phyloP scores from a whole-genome alignment of 1,284 basidiomycete genomes.

The Sanghuangporus weigelae region DNA sequence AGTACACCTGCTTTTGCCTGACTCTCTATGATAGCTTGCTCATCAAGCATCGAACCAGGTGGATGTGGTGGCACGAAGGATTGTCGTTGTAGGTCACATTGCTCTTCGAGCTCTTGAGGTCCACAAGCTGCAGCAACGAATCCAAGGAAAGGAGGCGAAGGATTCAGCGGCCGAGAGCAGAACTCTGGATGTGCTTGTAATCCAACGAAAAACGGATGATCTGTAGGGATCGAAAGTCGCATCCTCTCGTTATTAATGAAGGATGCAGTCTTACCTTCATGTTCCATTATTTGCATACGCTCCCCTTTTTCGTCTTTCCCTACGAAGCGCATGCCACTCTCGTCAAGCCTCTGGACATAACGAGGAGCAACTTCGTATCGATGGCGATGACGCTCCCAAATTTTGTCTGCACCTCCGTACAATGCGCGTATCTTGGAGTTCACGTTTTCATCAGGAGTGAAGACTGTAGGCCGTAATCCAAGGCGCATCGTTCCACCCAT shows the following conservation, averaged over 20 bases:
- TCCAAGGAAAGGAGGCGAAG: conserved; percentile 95
- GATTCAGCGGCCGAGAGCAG: conserved; percentile 97
- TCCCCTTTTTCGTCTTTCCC: conserved; percentile 96
- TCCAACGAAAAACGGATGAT: conserved; percentile 93
- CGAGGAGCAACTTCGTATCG: conserved; percentile 96
- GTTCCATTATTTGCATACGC: conserved; percentile 95
- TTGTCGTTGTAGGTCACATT: conserved; percentile 61
- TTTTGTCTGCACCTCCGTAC: conserved; percentile 80
- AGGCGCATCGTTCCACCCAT: conserved; percentile 99
- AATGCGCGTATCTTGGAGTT: conserved; percentile 74
- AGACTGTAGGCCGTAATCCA: conserved; percentile 91
- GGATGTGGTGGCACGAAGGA: conserved; percentile 48
- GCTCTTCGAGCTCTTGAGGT: conserved; percentile 60
- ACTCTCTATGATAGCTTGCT: conserved; percentile 34
- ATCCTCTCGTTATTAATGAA: background rate
- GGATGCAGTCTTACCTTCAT: conserved; percentile 72
- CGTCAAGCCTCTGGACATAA: conserved; percentile 72
- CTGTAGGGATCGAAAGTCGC: conserved; percentile 34
- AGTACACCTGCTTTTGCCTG: conserved; percentile 15
- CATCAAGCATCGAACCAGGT: conserved; percentile 43
- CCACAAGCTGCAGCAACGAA: conserved; percentile 87
- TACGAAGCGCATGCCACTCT: conserved; percentile 76
- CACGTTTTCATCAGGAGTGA: conserved; percentile 54
- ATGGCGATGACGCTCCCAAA: conserved; percentile 98
- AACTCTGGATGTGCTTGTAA: conserved; percentile 98